phyloP scores from a whole-genome alignment of 148 eudicot genomes.

The Silene conica region DNA sequence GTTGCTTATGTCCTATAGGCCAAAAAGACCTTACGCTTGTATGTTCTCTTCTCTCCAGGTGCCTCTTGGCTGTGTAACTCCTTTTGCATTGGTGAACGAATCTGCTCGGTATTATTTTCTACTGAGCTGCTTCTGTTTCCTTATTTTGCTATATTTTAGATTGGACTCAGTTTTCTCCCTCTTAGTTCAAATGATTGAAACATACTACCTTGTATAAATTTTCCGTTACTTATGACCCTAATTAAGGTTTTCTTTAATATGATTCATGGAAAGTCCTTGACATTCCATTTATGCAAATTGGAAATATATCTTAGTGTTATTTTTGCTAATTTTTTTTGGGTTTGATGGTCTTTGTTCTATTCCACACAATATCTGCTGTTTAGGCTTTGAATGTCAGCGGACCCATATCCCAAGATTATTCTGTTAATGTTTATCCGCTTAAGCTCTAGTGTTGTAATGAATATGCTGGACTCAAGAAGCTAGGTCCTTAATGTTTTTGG shows the following conservation, averaged over 20 bases:
- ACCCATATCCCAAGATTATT: neutral
- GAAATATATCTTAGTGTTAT: neutral
- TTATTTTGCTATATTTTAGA: neutral
- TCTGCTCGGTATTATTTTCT: slow-evolving; percentile 58
- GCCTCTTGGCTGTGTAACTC: slow-evolving; percentile 93
- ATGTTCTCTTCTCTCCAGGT: slow-evolving; percentile 48
- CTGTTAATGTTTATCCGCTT: neutral
- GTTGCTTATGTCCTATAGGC: neutral
- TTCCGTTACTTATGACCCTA: neutral
- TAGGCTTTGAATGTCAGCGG: neutral
- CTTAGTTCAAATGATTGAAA: neutral
- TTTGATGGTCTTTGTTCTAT: neutral
- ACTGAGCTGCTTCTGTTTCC: neutral
- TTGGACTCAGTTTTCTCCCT: neutral
- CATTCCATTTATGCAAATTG: neutral
- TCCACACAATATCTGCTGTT: neutral
- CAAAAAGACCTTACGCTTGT: slow-evolving; percentile 8
- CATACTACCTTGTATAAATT: neutral
- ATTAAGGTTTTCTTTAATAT: neutral
- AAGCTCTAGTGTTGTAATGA: neutral
- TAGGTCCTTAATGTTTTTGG: neutral
- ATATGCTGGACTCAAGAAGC: neutral
- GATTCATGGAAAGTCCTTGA: neutral
- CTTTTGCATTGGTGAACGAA: slow-evolving; percentile 78
- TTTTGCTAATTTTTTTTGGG: neutral